Base-by-base conservation (phyloP, 1,284 basidiomycete genomes). In the Puccinia polysora region DNA sequence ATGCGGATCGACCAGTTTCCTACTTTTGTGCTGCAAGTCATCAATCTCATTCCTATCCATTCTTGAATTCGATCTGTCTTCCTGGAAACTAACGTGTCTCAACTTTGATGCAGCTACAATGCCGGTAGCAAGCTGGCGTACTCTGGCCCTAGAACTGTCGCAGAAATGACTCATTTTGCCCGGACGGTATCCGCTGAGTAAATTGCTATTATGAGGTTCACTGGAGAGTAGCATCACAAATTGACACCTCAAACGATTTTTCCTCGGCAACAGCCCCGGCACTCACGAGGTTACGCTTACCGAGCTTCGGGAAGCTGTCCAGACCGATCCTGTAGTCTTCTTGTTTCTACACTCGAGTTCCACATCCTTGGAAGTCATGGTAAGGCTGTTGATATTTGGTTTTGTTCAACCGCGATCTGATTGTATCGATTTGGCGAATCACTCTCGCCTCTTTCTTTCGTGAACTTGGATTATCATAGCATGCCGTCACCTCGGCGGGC, bases 1-100 rank as follows among this genome's bases (percentile, higher is more conserved):
- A 49, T 52, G 53, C 38, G 49, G 20, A 40, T 63, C 34, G 10
- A 2, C 18, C 45, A 58, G 30, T 71, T 62, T 52, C 68, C 68
- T 10, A 62, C 59, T 6, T 53, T 71, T 20, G 18, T 71, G 25
- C 43, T 71, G 68, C 63, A 2, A 38, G 68, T 63, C 32, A 36
- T n/a, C 23, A 25, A 28, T 12, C 23, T 2, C 36, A 36, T 20
- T 14, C 6, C 23, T 56, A n/a, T 18, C 25, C n/a, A n/a, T n/a
- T n/a, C n/a, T n/a, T n/a, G n/a, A n/a, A n/a, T n/a, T n/a, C n/a
- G 56, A 59, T 59, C 56, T 10, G 12, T 10, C 18, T n/a, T 40
- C 12, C 20, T 34, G 18, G n/a, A 6, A 32, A 1, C 4, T 30
- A 20, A 38, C 23, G 20, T 40, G 7, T 14, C 10, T 12, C 34